Conservation (phyloP, 305 asterid species). For the Ilex paraguariensis region DNA sequence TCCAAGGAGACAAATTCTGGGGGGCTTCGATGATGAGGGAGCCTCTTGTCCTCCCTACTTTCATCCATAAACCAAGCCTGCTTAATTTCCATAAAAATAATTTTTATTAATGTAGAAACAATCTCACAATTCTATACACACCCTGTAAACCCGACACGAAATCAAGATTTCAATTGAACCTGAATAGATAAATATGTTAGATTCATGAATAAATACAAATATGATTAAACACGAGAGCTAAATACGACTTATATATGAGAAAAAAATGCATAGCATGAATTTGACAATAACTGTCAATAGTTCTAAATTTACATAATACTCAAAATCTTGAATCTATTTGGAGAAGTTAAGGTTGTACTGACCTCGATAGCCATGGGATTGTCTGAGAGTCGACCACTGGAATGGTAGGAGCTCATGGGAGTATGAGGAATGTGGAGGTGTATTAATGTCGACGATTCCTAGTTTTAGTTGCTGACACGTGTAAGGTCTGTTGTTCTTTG, state of each 20-base stretch:
- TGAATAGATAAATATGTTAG: no score
- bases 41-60: slow-evolving; percentile 64
- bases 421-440: neutral
- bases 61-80: slow-evolving; percentile 88
- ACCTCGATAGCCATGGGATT: slow-evolving; percentile 30
- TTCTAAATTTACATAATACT: no score
- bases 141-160: no score
- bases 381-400: neutral
- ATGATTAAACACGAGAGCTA: no score
- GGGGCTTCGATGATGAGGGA: slow-evolving; percentile 55
- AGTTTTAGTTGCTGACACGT: neutral
- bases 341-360: neutral
- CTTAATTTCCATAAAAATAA: no score
- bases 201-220: no score
- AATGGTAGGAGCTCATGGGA: no score
- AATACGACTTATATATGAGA: no score
- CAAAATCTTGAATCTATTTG: neutral
- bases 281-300: neutral
- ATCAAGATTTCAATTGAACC: no score
- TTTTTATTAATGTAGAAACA: no score
- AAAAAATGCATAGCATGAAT: neutral
- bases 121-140: no score
- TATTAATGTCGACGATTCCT: neutral
- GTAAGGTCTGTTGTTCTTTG: neutral
- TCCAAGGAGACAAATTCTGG: slow-evolving; percentile 51